Conservation (phyloP, 176 grass and related monocot species). For the Oryza meridionalis region DNA sequence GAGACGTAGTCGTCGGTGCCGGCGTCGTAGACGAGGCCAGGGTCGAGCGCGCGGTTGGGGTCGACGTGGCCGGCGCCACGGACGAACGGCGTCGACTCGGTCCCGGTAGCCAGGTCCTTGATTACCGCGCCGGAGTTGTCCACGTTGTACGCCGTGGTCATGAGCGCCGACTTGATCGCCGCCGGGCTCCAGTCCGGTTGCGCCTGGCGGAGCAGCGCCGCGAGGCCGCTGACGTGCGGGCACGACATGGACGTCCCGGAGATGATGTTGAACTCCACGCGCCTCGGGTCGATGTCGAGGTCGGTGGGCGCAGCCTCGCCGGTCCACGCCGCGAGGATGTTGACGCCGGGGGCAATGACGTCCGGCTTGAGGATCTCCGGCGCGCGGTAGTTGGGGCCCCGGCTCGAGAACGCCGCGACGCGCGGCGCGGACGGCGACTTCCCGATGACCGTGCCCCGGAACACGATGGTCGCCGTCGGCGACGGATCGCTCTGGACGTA, state of each 20-base stretch:
- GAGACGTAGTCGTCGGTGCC: conserved; percentile 60
- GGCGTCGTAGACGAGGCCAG: conserved; percentile 82
- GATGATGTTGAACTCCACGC: conserved; percentile 90
- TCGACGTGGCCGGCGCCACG: conserved; percentile 86
- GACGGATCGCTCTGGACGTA: conserved; percentile 63
- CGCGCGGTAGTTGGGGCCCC: conserved; percentile 75
- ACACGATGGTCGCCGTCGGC: conserved; percentile 75
- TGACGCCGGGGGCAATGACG: conserved; percentile 79
- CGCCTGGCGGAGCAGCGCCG: conserved; percentile 63
- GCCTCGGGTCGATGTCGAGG: conserved; percentile 68
- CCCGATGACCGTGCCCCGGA: conserved; percentile 74
- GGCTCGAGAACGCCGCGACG: conserved; percentile 77
- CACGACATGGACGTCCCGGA: conserved; percentile 92
- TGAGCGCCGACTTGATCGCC: conserved; percentile 78
- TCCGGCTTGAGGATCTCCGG: conserved; percentile 87
- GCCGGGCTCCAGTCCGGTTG: conserved; percentile 78
- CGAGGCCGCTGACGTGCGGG: conserved; percentile 86
- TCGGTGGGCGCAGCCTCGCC: conserved; percentile 65
- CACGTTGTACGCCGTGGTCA: conserved; percentile 86
- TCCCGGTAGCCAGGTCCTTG: conserved; percentile 73
- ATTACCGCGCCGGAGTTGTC: conserved; percentile 66
- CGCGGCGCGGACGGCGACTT: conserved; percentile 59
- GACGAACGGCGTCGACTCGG: conserved; percentile 70
- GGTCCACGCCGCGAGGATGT: conserved; percentile 84
- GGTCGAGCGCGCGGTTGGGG: conserved; percentile 70